These are phyloP conservation scores for Teratosphaeria epicoccoides DNA, from an alignment of 2,329 filamentous ascomycete species.

Conservation along the genomic window DNA sequence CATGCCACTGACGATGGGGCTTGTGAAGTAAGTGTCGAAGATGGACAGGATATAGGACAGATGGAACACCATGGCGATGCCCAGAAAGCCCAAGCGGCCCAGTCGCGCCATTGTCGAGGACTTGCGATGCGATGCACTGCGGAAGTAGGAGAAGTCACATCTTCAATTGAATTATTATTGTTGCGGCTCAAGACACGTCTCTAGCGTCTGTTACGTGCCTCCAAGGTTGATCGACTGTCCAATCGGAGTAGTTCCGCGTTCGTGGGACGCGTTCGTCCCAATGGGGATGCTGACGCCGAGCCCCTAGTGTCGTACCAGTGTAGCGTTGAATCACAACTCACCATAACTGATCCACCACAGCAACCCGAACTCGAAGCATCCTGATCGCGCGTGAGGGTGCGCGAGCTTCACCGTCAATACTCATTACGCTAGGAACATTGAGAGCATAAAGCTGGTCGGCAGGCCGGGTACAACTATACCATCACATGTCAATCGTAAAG, in stretches of 20 bases:
- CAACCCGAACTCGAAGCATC: too few species aligned
- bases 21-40: slow-evolving; percentile 98
- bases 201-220: background rate
- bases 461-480: too few species aligned
- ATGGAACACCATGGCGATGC: slow-evolving; percentile 84
- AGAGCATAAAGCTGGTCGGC: too few species aligned
- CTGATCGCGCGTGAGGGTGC: too few species aligned
- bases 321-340: background rate
- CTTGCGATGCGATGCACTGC: background rate
- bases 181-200: background rate
- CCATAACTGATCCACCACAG: background rate
- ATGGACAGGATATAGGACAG: slow-evolving; percentile 89
- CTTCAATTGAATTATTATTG: background rate
- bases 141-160: background rate
- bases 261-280: background rate
- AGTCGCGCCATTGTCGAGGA: slow-evolving; percentile 40
- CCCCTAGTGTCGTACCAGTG: too few species aligned
- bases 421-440: too few species aligned
- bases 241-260: background rate
- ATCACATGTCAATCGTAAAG: too few species aligned
- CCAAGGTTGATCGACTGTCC: background rate
- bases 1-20: slow-evolving; percentile 95
- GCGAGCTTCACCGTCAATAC: too few species aligned
- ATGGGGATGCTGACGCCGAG: background rate
- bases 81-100: slow-evolving; percentile 70